These are phyloP conservation scores for Metschnikowia cubensis DNA, from an alignment of 805 yeast genomes.

Conservation along the genomic window DNA sequence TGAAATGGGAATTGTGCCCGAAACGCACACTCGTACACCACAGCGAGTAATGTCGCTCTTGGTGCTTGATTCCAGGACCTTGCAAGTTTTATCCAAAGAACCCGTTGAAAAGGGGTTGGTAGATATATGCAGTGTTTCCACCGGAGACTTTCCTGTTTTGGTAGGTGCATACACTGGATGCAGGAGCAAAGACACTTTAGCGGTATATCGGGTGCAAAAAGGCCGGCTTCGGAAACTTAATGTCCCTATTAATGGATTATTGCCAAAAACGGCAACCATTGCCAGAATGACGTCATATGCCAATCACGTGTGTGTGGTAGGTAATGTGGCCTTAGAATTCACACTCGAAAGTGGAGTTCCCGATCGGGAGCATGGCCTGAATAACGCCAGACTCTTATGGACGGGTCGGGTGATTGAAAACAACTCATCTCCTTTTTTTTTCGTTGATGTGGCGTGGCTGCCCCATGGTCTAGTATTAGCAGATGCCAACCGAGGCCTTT, in stretches of 20 bases:
- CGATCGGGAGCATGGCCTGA: background rate
- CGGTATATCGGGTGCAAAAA: slow-evolving; percentile 3
- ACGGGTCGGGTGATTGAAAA: background rate
- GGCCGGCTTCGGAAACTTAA: background rate
- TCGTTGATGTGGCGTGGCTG: slow-evolving; percentile 15
- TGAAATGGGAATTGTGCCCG: slow-evolving; percentile 3
- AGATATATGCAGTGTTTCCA: slow-evolving; percentile 7
- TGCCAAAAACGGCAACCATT: slow-evolving; percentile 6
- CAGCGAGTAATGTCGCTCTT: slow-evolving; percentile 2
- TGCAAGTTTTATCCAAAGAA: background rate
- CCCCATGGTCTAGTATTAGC: slow-evolving; percentile 6
- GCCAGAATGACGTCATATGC: slow-evolving; percentile 5
- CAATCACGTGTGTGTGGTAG: slow-evolving; percentile 6
- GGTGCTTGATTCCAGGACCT: slow-evolving; percentile 6
- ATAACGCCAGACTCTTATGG: background rate
- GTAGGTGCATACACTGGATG: slow-evolving; percentile 7
- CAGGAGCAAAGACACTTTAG: background rate
- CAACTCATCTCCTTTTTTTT: slow-evolving; percentile 1
- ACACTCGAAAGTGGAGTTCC: background rate
- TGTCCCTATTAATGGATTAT: slow-evolving; percentile 3
- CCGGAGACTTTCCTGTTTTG: background rate
- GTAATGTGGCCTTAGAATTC: slow-evolving; percentile 2
- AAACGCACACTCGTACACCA: slow-evolving; percentile 2
- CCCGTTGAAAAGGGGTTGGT: background rate
- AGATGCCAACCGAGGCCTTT: slow-evolving; percentile 11